These are phyloP conservation scores for Earliella scabrosa DNA, from an alignment of 1,284 basidiomycete genomes.

Conservation along the genomic window DNA sequence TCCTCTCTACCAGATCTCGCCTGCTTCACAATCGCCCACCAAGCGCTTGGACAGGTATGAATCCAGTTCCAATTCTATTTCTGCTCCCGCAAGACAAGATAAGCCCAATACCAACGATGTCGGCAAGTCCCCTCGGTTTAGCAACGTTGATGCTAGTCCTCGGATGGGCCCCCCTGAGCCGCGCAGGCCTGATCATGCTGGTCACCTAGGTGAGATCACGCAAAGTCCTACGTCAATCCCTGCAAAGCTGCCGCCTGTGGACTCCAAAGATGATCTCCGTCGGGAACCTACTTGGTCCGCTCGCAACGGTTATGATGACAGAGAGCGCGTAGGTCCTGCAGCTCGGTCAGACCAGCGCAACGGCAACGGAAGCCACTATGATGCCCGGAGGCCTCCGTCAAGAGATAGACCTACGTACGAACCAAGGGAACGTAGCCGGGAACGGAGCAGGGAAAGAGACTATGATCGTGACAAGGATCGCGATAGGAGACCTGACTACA, in stretches of 20 bases:
- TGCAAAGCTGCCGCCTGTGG: constrained; percentile 19
- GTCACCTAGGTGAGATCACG: constrained; percentile 21
- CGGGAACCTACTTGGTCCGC: constrained; percentile 26
- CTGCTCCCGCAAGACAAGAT: constrained; percentile 3
- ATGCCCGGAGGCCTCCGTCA: constrained; percentile 12
- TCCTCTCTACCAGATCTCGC: constrained; percentile 9
- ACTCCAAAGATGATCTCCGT: constrained; percentile 27
- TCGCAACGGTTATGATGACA: constrained; percentile 28
- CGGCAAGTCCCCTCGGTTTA: constrained; percentile 1
- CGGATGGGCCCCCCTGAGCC: constrained; percentile 12
- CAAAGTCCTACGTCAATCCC: constrained; percentile 12
- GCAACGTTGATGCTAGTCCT: not conserved
- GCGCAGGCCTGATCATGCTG: constrained; percentile 12
- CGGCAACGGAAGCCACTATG: no score
- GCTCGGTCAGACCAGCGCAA: constrained; percentile 18
- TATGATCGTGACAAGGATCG: constrained; percentile 31
- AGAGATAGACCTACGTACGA: constrained; percentile 22
- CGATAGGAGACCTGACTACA: constrained; percentile 31
- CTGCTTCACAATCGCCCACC: constrained; percentile 1
- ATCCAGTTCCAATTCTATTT: constrained; percentile 1
- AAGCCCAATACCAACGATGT: not conserved
- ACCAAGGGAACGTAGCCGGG: constrained; percentile 30
- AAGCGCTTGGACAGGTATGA: constrained; percentile 14
- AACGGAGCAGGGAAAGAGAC: constrained; percentile 28
- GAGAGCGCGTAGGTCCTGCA: constrained; percentile 18